A percentile compares a stretch with the other conserved stretches of the same genome.
Conservation (phyloP, 2,329 filamentous ascomycete species). For the Penicillium frequentans region DNA sequence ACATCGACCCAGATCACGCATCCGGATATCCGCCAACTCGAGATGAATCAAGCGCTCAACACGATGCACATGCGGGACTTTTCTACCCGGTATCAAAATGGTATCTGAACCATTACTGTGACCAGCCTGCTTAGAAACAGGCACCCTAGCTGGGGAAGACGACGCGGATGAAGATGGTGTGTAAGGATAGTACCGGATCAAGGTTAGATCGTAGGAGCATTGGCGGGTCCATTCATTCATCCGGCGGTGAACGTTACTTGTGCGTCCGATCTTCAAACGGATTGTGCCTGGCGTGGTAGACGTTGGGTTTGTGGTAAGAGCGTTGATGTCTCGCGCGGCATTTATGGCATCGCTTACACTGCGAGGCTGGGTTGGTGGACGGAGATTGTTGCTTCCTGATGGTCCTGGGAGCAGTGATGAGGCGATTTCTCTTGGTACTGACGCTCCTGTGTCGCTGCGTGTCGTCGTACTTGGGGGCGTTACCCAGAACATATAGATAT, state of each 20-base stretch:
- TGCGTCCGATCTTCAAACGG: constrained; percentile 64
- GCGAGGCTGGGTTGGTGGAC: constrained; percentile 25
- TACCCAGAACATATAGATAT: constrained; percentile 99
- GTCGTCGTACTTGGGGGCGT: constrained; percentile 61
- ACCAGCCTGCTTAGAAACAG: not conserved
- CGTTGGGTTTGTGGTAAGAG: constrained; percentile 29
- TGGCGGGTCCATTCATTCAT: constrained; percentile 93
- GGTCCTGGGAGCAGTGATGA: constrained; percentile 57
- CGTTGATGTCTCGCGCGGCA: constrained; percentile 37
- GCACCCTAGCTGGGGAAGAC: constrained; percentile 13
- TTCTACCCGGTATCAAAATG: constrained; percentile 48
- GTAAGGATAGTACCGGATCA: constrained; percentile 92
- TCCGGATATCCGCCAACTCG: constrained; percentile 67
- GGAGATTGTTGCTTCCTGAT: constrained; percentile 11
- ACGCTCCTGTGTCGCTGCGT: constrained; percentile 35
- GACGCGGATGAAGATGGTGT: constrained; percentile 27
- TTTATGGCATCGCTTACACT: constrained; percentile 39
- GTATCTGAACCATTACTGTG: constrained; percentile 1
- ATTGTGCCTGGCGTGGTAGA: constrained; percentile 57
- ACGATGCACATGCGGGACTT: constrained; percentile 80
- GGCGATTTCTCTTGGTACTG: constrained; percentile 59
- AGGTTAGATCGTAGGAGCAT: constrained; percentile 83
- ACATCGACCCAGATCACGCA: constrained; percentile 63
- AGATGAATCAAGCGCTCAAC: constrained; percentile 90
- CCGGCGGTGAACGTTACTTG: constrained; percentile 82